Conservation (phyloP, 2,329 filamentous ascomycete genomes). For the Trichoderma oligosporum region DNA sequence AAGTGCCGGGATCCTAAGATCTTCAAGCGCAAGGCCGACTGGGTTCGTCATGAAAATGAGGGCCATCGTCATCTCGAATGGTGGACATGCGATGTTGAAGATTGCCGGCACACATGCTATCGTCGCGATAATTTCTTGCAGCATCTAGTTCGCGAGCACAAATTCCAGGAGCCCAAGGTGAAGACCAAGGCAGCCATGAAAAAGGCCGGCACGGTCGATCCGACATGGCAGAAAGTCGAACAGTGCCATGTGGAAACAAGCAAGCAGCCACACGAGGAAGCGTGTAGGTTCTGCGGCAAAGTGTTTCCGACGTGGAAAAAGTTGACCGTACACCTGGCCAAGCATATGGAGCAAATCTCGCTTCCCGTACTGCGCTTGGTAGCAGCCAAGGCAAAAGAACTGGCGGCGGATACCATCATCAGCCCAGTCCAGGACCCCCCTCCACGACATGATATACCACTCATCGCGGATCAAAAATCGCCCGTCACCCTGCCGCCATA, state of each 20-base stretch:
- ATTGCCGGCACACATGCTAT: slow-evolving; percentile 79
- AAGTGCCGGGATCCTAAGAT: slow-evolving; percentile 80
- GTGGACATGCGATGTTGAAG: slow-evolving; percentile 80
- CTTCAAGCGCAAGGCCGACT: slow-evolving; percentile 93
- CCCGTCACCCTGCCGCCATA: slow-evolving; percentile 21
- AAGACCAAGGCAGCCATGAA: slow-evolving; percentile 69
- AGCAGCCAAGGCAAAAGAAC: slow-evolving; percentile 41
- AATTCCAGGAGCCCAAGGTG: slow-evolving; percentile 74
- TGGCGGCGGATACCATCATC: slow-evolving; percentile 61
- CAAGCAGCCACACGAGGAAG: slow-evolving; percentile 66
- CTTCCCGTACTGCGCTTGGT: slow-evolving; percentile 70
- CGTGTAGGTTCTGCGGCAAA: slow-evolving; percentile 83
- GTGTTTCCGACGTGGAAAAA: slow-evolving; percentile 85
- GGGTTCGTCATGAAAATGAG: slow-evolving; percentile 92
- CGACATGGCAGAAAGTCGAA: slow-evolving; percentile 74
- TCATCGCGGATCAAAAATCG: slow-evolving; percentile 26
- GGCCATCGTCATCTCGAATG: slow-evolving; percentile 84
- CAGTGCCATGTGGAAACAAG: slow-evolving; percentile 68
- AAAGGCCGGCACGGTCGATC: slow-evolving; percentile 54
- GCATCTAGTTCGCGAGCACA: slow-evolving; percentile 88
- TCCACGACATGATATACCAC: slow-evolving; percentile 34
- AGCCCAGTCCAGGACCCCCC: slow-evolving; percentile 61
- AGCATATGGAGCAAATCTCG: slow-evolving; percentile 90
- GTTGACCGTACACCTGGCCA: slow-evolving; percentile 85
- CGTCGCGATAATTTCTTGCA: slow-evolving; percentile 91